Conservation (phyloP, 1,139 yeast genomes). For the Suhomyces atakaporum region DNA sequence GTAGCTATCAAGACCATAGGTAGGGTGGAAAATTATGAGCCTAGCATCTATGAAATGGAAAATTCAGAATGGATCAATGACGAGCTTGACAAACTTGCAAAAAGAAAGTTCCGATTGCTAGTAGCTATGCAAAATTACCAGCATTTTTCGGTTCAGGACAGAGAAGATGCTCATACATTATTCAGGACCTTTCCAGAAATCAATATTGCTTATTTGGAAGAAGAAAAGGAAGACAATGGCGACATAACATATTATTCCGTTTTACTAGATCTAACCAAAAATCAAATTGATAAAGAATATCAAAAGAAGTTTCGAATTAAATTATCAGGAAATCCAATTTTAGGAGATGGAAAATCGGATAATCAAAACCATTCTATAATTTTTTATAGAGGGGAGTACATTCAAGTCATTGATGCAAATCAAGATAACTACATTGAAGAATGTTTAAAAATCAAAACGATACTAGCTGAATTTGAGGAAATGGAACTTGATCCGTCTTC, state of each 20-base stretch:
- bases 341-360: slow-evolving; percentile 61
- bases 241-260: slow-evolving; percentile 33
- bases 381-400: slow-evolving; percentile 54
- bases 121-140: slow-evolving; percentile 71
- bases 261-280: slow-evolving; percentile 38
- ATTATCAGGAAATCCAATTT: slow-evolving; percentile 55
- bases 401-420: slow-evolving; percentile 57
- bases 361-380: slow-evolving; percentile 55
- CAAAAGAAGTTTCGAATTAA: slow-evolving; percentile 44
- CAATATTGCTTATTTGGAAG: slow-evolving; percentile 57
- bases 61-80: slow-evolving; percentile 48
- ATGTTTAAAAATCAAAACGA: slow-evolving; percentile 53
- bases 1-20: slow-evolving; percentile 51
- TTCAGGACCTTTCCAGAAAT: slow-evolving; percentile 64
- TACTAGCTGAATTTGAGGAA: slow-evolving; percentile 75
- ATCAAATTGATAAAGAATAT: slow-evolving; percentile 26
- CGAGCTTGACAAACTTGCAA: slow-evolving; percentile 25
- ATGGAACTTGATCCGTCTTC: slow-evolving; percentile 32
- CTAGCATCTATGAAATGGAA: slow-evolving; percentile 23
- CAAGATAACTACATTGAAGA: slow-evolving; percentile 60
- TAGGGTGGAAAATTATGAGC: slow-evolving; percentile 40
- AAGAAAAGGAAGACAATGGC: slow-evolving; percentile 32
- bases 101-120: slow-evolving; percentile 62
- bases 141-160: slow-evolving; percentile 53
- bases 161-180: slow-evolving; percentile 55